Base-by-base conservation (phyloP, 225 moss, liverwort and hornwort genomes). In the Pseudisothecium myosuroides region DNA sequence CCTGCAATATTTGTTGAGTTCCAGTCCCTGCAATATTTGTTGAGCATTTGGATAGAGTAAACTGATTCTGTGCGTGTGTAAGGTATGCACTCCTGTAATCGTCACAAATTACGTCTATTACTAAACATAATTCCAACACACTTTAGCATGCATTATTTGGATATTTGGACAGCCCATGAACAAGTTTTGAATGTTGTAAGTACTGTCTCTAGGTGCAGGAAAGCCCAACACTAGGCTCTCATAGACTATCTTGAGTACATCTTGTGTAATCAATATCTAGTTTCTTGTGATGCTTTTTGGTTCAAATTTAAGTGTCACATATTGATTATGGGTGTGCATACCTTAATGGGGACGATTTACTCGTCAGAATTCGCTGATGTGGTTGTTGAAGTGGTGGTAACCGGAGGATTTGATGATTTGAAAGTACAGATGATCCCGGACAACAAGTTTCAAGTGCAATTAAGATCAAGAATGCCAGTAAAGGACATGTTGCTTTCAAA, bases 401-500 rank as follows among this genome's bases (percentile, higher is more conserved):
- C 74, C 8, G 50, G 78, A 77, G 76, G 47, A 22, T 84, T 59
- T 77, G 58, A 41, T 73, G 71, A 41, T 67, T 85, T 87, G 81
- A 45, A 52, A 39, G 55, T 94, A 56, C 95, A 97, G 97, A 94
- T 90, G 95, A 97, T 84, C 95, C 96, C 45, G 95, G 97, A 80
- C 94, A 97, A 86, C 96, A 98, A 85, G 98, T 94, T 80, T 93
- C 94, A 13, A 95, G 98, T 88, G 98, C 97, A 56, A 93, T 97
- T 17, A 95, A 95, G 91, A 96, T 98, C 64, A 96, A 91, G 94
- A 98, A 98, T 89, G 91, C 91, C 86, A 97, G 93, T 86, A 93
- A 93, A 90, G 92, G 92, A 26, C 95, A 97, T 87, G 96, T 98
- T 74, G 98, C 97, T 31, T 98, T 98, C 87, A 98, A 98, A 91